Conservation (phyloP, 202 grass and related monocot species). For the Digitaria exilis region DNA sequence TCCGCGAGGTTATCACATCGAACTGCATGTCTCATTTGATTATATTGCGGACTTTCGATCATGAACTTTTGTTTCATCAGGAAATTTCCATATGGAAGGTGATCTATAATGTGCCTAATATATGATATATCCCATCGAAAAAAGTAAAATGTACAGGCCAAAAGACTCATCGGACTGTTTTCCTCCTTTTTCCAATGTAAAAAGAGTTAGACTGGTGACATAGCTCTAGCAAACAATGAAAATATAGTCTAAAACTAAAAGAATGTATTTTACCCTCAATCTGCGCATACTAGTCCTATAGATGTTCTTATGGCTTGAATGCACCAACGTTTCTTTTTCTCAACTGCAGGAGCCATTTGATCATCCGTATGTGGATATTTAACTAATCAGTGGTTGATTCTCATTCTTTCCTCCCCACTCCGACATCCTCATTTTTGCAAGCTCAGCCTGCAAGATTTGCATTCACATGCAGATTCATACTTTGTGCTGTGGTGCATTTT, state of each 20-base stretch:
- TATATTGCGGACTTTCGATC: too few relatives aligned
- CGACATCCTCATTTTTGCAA: constrained; percentile 55
- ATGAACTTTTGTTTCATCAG: too few relatives aligned
- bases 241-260: neutral
- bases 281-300: neutral
- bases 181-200: too few relatives aligned
- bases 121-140: too few relatives aligned
- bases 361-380: neutral
- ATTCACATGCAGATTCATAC: neutral
- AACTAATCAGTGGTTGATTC: neutral
- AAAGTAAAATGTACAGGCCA: too few relatives aligned
- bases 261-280: neutral
- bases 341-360: too few relatives aligned
- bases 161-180: too few relatives aligned
- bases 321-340: neutral
- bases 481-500: neutral
- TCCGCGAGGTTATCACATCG: too few relatives aligned
- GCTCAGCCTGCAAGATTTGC: constrained; percentile 48
- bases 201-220: too few relatives aligned
- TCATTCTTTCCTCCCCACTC: constrained; percentile 38
- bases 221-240: neutral
- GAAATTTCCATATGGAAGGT: too few relatives aligned
- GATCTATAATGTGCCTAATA: too few relatives aligned
- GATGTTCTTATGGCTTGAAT: neutral
- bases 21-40: too few relatives aligned